Percentiles rank a stretch among this genome's conserved stretches.
phyloP scores from a whole-genome alignment of 2,329 filamentous ascomycete species.

The Parastagonospora avenae region DNA sequence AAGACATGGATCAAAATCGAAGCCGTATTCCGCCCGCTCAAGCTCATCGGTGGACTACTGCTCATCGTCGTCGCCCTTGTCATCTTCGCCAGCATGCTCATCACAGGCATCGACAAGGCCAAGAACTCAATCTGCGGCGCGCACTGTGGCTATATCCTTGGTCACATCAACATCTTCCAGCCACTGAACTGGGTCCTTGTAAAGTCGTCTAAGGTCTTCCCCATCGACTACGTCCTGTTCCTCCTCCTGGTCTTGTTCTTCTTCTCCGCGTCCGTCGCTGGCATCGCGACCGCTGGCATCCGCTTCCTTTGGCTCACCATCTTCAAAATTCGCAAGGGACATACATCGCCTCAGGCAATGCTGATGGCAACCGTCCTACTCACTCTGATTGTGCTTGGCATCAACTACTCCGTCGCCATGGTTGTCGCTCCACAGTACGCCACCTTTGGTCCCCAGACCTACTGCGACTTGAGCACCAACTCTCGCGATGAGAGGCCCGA shows the following conservation, averaged over 20 bases:
- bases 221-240: slow-evolving; percentile 90
- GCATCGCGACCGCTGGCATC: slow-evolving; percentile 85
- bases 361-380: slow-evolving; percentile 90
- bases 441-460: slow-evolving; percentile 92
- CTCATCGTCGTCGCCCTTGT: slow-evolving; percentile 75
- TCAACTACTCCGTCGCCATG: slow-evolving; percentile 93
- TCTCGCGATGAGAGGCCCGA: slow-evolving; percentile 71
- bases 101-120: slow-evolving; percentile 94
- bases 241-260: slow-evolving; percentile 82
- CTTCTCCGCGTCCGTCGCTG: slow-evolving; percentile 85
- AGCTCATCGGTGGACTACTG: slow-evolving; percentile 81
- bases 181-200: slow-evolving; percentile 91
- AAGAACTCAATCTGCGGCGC: slow-evolving; percentile 92
- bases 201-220: slow-evolving; percentile 80
- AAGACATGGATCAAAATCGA: slow-evolving; percentile 79
- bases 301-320: slow-evolving; percentile 95
- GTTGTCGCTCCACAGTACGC: slow-evolving; percentile 95
- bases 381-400: slow-evolving; percentile 83
- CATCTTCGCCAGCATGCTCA: slow-evolving; percentile 89
- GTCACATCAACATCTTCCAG: slow-evolving; percentile 88
- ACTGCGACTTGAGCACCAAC: slow-evolving; percentile 75
- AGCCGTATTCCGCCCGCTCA: slow-evolving; percentile 83
- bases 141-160: slow-evolving; percentile 90
- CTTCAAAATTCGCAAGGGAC: slow-evolving; percentile 87
- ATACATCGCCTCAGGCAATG: slow-evolving; percentile 89